phyloP scores from a whole-genome alignment of 345 rosid species.

The Moringa oleifera region DNA sequence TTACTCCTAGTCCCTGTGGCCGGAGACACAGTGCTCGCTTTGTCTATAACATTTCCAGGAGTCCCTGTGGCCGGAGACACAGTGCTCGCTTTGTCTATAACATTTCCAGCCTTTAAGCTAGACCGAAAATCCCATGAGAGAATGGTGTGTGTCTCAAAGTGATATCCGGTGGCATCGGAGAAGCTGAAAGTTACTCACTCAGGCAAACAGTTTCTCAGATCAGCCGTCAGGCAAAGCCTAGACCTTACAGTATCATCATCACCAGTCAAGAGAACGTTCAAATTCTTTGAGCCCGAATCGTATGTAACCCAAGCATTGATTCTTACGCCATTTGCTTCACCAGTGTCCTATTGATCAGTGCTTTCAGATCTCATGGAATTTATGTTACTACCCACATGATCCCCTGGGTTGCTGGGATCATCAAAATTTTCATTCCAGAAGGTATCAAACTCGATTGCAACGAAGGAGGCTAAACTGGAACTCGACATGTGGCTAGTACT shows the following conservation, averaged over 20 bases:
- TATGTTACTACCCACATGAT: conserved; percentile 13
- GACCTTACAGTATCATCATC: neutral
- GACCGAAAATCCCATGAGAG: conserved; percentile 12
- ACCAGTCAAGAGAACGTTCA: conserved; percentile 5
- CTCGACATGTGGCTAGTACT: neutral
- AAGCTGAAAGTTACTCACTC: conserved; percentile 12
- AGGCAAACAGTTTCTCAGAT: conserved; percentile 4
- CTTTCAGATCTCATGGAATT: conserved; percentile 4
- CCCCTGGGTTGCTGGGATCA: neutral
- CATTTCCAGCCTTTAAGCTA: neutral
- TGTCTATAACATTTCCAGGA: neutral
- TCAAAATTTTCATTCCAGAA: neutral
- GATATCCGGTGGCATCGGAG: neutral
- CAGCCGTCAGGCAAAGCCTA: neutral
- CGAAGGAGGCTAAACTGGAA: neutral
- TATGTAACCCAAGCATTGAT: conserved; percentile 7
- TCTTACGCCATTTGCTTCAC: neutral
- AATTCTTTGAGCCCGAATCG: conserved; percentile 6
- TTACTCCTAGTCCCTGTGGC: neutral
- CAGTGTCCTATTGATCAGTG: neutral
- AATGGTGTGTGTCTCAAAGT: neutral
- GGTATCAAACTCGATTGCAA: conserved; percentile 18
- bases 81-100: neutral
- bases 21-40: neutral
- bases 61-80: neutral